Base-by-base conservation (phyloP, 139 green algal genomes). In the Eudorina sp. region DNA sequence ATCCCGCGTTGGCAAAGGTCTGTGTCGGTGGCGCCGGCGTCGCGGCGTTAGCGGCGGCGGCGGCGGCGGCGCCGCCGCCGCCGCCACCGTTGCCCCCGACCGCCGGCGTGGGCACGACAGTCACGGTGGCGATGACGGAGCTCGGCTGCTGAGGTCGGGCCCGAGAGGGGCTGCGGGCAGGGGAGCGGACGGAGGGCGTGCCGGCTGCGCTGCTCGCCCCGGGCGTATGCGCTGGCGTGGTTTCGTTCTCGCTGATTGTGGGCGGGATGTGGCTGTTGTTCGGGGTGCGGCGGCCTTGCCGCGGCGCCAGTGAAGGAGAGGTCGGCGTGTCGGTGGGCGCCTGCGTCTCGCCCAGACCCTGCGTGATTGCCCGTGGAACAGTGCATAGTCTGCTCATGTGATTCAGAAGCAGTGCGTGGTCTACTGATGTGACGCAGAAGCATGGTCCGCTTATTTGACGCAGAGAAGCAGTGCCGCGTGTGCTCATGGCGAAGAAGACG, bases 231-330 rank as follows among this genome's bases (percentile, higher is more conserved):
- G 9, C 31, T 31, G 2, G n/a, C 25, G 11, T 34, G 21, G 53
- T 27, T 53, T 84, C 84, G 43, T 72, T 16, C 31, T 89, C 84
- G 27, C 75, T 84, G 73, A 85, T 85, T 34, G 74, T 90, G 43
- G 66, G 75, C 29, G 74, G 85, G 14, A 86, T 40, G 43, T 76
- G 53, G 41, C 29, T 51, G 41, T n/a, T 34, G 60, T 41, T 48
- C 34, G 60, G 68, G 58, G 13, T 46, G 58, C 80, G 80, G 5
- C 80, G 60, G 41, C 7, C 41, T 11, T 31, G 60, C 14, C 80
- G 60, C 9, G 80, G 80, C 29, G 31, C 80, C 60, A 86, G 60
- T 2, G 80, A 86, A n/a, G 80, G 80, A 2, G 80, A 86, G 29
- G 46, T 86, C 60, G 80, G 80, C 29, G 43, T 77, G 60, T 86